Conservation (phyloP, 2,329 filamentous ascomycete species). For the Volutella citrinella region DNA sequence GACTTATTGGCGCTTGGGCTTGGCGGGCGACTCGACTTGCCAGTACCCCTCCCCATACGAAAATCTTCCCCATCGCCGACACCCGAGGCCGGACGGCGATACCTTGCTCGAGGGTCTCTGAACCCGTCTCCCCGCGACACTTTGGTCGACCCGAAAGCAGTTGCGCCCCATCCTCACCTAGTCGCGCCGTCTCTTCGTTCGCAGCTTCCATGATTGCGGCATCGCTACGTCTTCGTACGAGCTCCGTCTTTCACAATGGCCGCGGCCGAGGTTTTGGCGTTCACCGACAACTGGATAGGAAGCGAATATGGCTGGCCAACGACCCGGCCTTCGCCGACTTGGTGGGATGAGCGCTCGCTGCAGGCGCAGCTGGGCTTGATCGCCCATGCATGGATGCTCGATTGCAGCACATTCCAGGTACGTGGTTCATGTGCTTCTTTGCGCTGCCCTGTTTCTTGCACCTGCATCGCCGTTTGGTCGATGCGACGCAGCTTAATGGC, state of each 20-base stretch:
- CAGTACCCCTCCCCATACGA: no score
- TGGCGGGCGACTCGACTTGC: no score
- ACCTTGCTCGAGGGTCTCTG: no score
- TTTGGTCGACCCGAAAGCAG: conserved; percentile 10
- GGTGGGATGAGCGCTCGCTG: conserved; percentile 25
- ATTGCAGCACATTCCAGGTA: conserved; percentile 21
- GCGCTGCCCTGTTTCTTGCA: no score
- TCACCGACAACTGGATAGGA: conserved; percentile 41
- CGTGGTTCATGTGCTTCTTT: conserved; percentile 3
- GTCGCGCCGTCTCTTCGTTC: conserved; percentile 14
- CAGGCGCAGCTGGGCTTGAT: conserved; percentile 28
- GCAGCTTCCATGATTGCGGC: conserved; percentile 53
- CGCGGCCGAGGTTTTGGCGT: conserved; percentile 45
- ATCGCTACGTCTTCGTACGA: conserved; percentile 38
- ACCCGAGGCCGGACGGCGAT: no score
- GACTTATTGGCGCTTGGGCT: no score
- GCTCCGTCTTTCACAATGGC: conserved; percentile 52
- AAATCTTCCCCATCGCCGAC: no score
- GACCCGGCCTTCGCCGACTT: conserved; percentile 28
- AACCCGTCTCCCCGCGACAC: conserved; percentile 8
- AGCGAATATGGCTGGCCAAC: conserved; percentile 36
- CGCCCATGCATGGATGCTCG: conserved; percentile 31
- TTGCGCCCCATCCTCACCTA: conserved; percentile 10
- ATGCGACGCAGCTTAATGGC: conserved; percentile 17
- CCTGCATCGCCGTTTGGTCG: no score